These are phyloP conservation scores for Nissolia schottii DNA, from an alignment of 306 rosid species.

Conservation along the genomic window DNA sequence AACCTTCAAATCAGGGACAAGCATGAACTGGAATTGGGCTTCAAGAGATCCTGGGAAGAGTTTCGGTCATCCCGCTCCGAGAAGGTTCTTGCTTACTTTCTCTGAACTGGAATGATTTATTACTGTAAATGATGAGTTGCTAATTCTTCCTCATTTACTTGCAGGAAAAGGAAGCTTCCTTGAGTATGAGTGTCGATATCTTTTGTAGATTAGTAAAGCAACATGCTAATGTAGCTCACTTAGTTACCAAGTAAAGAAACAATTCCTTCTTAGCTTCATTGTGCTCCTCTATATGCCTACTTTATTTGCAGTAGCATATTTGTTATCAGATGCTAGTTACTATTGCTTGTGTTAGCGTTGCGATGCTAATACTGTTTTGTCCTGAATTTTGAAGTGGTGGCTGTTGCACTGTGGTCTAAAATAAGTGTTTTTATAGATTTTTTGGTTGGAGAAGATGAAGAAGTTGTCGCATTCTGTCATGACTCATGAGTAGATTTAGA, in stretches of 20 bases:
- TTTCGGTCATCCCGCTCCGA: conserved; percentile 96
- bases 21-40: conserved; percentile 99
- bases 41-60: conserved; percentile 98
- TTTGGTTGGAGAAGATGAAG: neutral
- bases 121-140: neutral
- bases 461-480: neutral
- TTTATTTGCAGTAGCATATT: conserved; percentile 11
- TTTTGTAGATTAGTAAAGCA: conserved; percentile 99
- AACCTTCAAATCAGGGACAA: conserved; percentile 62
- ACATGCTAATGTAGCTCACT: conserved; percentile 81
- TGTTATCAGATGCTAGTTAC: conserved; percentile 7
- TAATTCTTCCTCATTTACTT: conserved; percentile 30
- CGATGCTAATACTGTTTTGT: neutral
- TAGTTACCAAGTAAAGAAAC: conserved; percentile 75
- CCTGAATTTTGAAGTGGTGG: neutral
- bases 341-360: neutral
- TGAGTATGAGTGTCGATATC: conserved; percentile 83
- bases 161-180: conserved; percentile 99
- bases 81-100: conserved; percentile 63
- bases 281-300: conserved; percentile 11
- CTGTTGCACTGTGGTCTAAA: conserved; percentile 3
- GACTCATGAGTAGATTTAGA: neutral
- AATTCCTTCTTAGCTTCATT: conserved; percentile 26
- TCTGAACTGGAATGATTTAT: neutral
- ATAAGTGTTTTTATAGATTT: conserved; percentile 2